Base-by-base conservation (phyloP, 257 asterid species). In the Nicotiana tabacum region DNA sequence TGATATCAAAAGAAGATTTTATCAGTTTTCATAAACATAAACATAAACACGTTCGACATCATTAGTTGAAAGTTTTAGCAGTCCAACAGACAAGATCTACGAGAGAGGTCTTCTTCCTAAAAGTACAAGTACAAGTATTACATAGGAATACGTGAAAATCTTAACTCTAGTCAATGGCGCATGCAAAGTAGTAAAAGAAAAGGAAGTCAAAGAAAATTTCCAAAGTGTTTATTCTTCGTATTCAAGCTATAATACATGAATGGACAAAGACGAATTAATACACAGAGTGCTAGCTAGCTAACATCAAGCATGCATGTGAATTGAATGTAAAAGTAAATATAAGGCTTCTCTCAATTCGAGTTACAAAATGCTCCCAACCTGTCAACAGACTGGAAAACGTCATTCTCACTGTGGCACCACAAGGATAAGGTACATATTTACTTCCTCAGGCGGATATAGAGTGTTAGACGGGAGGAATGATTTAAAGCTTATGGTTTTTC, bases 361-460 rank as follows among this genome's bases (percentile, higher is more conserved):
- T 37, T 37, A 37, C 46, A 37, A 37, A 29, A 29, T 29, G 0
- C 57, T 43, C 37, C 60, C 60, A 72, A 46, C 78, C 78, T 72
- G 60, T 72, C 78, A 72, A 72, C 78, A 72, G 78, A 39, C 60
- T 70, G 78, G 60, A 70, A 24, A 43, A 68, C 64, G 64, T 57
- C 27, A 57, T 17, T 18, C 27, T 57, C 64, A 57, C 64, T 57
- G 11, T 17, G 2, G 21, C 27, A 57, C 9, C 27, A 55, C 21
- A 37, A 9, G 32, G 18, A n/a, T 37, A 69, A n/a, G 33, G 32
- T 2, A 68, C 18, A 9, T 68, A 37, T 35, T 35, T 18, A 68
- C 77, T 68, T 68, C 16, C 55, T 35, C 30, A 18, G 30, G 3
- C 46, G 37, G 17, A 67, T 67, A 66, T 27, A 64, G 11, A 27